Evolutionary conservation across 805 yeast genomes (phyloP), one percentile per base, ranked within the genome.

Genomic region (Candida methanosorbosa): DNA sequence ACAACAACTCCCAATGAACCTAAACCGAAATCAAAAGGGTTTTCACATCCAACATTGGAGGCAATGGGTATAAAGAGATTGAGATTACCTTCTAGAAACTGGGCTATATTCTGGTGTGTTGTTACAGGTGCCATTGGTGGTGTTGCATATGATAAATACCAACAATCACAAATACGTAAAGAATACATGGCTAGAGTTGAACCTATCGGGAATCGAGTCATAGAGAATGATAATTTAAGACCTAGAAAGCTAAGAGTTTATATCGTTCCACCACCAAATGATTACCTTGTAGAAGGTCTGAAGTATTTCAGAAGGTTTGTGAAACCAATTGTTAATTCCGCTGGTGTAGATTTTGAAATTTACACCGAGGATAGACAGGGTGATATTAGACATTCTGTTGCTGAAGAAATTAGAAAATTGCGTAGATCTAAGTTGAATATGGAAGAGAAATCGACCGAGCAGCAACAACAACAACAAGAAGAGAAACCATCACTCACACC

Each of bases 251-350:
- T 92, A 31, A 75, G 83, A 2, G 77, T 92, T 2, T 88, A 79
- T 54, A 71, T 88, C 37, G 94, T 95, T 0, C 98, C 98, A n/a
- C 97, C 97, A 8, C 97, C 98, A 16, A 83, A 84, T 48, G 97
- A 90, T 54, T 84, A 75, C 46, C 59, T 90, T 32, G 92, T 79
- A 28, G 80, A 77, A 37, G 75, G 90, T 9, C 51, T 82, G 57
- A 72, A 70, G 40, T 71, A 83, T 35, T 85, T 88, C 66, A 72
- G 85, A 44, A 74, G 78, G 35, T 87, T 73, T 51, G 70, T 86
- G 43, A 90, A 90, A 59, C 98, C 98, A 1, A 68, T 88, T 3
- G 61, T 90, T 44, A 83, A 81, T 44, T 70, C 94, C 4, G 81
- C 85, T 7, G 94, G 94, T 4, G 60, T 88, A 18, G 97, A 90